Evolutionary conservation across 768 basidiomycete genomes (phyloP), one percentile per base, ranked within the genome.

Genomic region (Lanmaoa rubissima): DNA sequence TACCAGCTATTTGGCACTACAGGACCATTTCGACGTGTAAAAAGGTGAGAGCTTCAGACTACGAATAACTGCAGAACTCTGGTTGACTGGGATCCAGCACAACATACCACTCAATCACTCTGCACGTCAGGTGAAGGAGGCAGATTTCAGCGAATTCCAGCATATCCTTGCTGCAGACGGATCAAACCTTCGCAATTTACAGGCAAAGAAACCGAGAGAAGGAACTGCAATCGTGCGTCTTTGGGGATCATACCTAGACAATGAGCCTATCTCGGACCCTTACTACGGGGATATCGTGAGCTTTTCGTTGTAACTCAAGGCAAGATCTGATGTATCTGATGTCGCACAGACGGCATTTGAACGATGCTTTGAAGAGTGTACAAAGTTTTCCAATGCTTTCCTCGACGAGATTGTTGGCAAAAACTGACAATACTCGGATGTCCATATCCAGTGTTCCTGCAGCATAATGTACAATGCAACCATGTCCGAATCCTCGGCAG

Each of bases 151-250:
- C 17, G 69, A 70, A 16, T 96, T 92, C 71, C 86, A 90, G 51
- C 86, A 94, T 64, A 93, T 98, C 63, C 78, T 98, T 13, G 91
- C 93, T 9, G 84, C 93, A 41, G 94, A 96, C 67, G 80, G 81
- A 55, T 83, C 76, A 65, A 95, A 95, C 72, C 77, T 90, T 60
- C 79, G 79, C 36, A 76, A 82, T 57, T 75, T 94, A 43, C 62
- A 82, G 43, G 77, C 78, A 50, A 77, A 84, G 43, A 74, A 75
- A 59, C 81, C 82, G 77, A 34, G 44, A 63, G 76, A 82, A 60
- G 71, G 82, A 17, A 86, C 83, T 4, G 88, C 90, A 0, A 76
- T 79, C 48, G 79, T 94, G 32, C 78, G 79, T 8, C 78, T 94
- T n/a, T 94, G 88, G 85, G 91, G 90, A 17, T 87, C 88, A 6